Base-by-base conservation (phyloP, 2,329 filamentous ascomycete genomes). In the Bimuria novae-zelandiae region DNA sequence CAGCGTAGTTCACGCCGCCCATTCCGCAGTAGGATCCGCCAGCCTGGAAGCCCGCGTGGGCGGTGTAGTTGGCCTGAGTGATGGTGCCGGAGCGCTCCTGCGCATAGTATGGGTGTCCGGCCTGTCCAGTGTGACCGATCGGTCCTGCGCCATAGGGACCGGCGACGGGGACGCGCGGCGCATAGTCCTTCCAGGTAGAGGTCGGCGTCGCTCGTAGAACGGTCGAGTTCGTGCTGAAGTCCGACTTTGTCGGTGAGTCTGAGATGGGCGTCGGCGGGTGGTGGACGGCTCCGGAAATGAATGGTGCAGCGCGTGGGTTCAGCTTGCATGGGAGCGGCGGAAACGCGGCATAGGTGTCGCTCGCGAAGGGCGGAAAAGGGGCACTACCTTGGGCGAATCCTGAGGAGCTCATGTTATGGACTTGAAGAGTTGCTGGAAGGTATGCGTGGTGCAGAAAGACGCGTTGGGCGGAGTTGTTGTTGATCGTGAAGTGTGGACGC, bases 281-380 rank as follows among this genome's bases (percentile, higher is more conserved):
- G 2, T 19, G 2, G 17, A 29, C 5, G 1, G 30, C 41, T 14
- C 49, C 49, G 4, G 45, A 49, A 21, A 53, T 21, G 32, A 57
- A 57, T 3, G 51, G 41, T 4, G 46, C 8, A 8, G 52, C 56
- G 39, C 47, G 33, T 6, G 52, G 35, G 25, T 43, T 53, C 32
- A 51, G n/a, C 29, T 27, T 42, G 39, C 21, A 29, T 17, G 36
- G 39, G 3, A n/a, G 35, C 4, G 12, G n/a, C 4, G 14, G 16
- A 7, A 16, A n/a, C 5, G 33, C 16, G n/a, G 4, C 14, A 6
- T 36, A 4, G 33, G 14, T 36, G 7, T 5, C 23, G 19, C 33
- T 16, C 16, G 33, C 12, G n/a, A 36, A n/a, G 10, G 10, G 25
- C 25, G 25, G 25, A 27, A 27, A 27, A 6, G 25, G 25, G 10